Base-by-base conservation (phyloP, 495 filamentous ascomycete species). In the Aspergillus hancockii region DNA sequence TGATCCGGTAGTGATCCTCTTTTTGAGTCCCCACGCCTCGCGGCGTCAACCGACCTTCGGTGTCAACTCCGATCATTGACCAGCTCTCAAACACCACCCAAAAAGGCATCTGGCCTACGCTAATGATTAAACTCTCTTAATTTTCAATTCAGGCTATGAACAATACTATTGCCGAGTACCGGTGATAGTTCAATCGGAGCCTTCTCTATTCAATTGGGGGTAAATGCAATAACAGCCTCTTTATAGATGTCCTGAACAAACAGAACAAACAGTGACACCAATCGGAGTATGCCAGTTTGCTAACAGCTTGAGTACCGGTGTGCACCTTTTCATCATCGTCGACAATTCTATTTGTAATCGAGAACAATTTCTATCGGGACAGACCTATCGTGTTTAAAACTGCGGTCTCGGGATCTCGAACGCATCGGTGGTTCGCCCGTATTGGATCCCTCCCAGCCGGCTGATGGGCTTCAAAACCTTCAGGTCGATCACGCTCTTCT, bases 361-460 rank as follows among this genome's bases (percentile, higher is more conserved):
- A 10, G 18, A 45, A 45, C 7, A 18, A 45, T 12, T 8, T 8
- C 19, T 23, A 10, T 47, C 43, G 43, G 19, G 8, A 3, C 18
- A 23, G 3, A 2, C 19, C 43, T 22, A 18, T 16, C 22, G 25
- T 38, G 43, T 55, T 54, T 68, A 71, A 25, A 73, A 72, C 12
- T 66, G 54, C 2, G 91, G 90, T 47, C 94, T 72, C 8, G 83
- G 86, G 41, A 97, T 67, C 78, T 98, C 93, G n/a, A 90, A 69
- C 1, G 76, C 90, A 47, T 92, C 86, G 0, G 81, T 86, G 7
- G 82, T 77, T 23, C 91, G 79, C 0, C 85, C 88, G 67, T 96
- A 97, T 6, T 85, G 85, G 63, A 97, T 92, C 0, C 94, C 93
- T 9, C 93, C 93, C 43, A 97, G 59, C 10, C 93, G 83, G 65